Conservation (phyloP, 2,329 filamentous ascomycete species). For the Monosporascus sp. region DNA sequence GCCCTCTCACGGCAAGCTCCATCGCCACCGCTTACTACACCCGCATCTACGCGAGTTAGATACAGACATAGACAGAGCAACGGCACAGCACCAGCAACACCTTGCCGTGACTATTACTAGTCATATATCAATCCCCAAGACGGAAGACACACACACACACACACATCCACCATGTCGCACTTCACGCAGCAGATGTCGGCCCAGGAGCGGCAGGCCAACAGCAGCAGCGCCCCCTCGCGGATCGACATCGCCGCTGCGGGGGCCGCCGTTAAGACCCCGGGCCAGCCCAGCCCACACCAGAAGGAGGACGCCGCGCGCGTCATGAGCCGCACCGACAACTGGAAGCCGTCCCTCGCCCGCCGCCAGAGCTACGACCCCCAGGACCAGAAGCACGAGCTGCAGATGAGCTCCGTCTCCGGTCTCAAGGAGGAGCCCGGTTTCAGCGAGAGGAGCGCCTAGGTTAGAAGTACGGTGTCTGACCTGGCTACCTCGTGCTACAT, state of each 20-base stretch:
- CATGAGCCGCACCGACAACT: slow-evolving; percentile 33
- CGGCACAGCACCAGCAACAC: neutral
- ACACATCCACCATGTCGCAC: neutral
- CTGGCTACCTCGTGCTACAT: no score
- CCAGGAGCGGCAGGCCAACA: neutral
- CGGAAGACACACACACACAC: neutral
- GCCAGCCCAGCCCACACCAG: slow-evolving; percentile 21
- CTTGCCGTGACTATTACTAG: no score
- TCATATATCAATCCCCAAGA: neutral
- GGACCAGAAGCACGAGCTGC: slow-evolving; percentile 47
- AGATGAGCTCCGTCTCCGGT: slow-evolving; percentile 37
- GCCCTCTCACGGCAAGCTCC: no score
- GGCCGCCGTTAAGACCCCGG: slow-evolving; percentile 3
- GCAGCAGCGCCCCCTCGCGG: neutral
- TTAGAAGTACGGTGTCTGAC: no score
- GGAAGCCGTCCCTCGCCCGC: slow-evolving; percentile 42
- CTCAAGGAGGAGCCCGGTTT: slow-evolving; percentile 37
- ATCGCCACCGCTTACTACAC: no score
- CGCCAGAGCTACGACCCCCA: slow-evolving; percentile 47
- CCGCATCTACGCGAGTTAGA: no score
- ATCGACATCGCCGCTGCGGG: slow-evolving; percentile 7
- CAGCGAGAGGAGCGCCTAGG: slow-evolving; percentile 28
- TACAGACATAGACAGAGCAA: neutral
- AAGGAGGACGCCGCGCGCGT: slow-evolving; percentile 30
- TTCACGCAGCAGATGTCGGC: neutral